Evolutionary conservation across 805 yeast genomes (phyloP), one percentile per base, ranked within the genome.

Genomic region (Phaffomyces antillensis): DNA sequence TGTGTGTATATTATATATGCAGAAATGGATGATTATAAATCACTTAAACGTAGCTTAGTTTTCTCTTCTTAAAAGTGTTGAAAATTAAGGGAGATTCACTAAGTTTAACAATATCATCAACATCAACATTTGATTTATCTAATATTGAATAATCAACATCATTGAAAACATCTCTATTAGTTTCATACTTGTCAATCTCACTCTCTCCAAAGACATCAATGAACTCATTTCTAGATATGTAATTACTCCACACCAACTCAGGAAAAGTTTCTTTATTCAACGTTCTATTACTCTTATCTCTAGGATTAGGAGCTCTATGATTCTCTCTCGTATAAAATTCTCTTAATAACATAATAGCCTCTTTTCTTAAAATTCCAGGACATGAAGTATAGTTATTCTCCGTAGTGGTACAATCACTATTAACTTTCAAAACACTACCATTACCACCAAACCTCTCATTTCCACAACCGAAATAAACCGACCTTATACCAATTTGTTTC

Each of bases 361-460:
- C 96, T 46, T 78, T 80, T 43, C 95, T 66, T 52, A 79, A 66
- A 5, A 93, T 68, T 0, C 96, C 97, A 0, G 98, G 96, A 41
- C 75, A 75, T 2, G 84, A 77, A 1, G 57, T 51, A 58, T 85
- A 86, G 23, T 49, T 51, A 36, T 58, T 53, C 12, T 44, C 40
- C 8, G 43, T 56, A 0, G 64, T 54, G 0, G 66, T 64, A 4
- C 46, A 43, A 44, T 79, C 85, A 4, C 61, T 55, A 52, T 82
- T 76, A 2, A 87, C 72, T 11, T 71, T 65, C 26, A 88, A 63
- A 2, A 91, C 93, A 0, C 95, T 82, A 0, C 98, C 98, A 61
- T 90, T 90, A 0, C 99, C 98, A 0, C 99, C 99, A 66, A 93
- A 93, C 39, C 98, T 66, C 50, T 91, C 98, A 61, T 93, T 93